These are phyloP conservation scores for Arabidopsis suecica DNA, from an alignment of 345 rosid species.

Conservation along the genomic window DNA sequence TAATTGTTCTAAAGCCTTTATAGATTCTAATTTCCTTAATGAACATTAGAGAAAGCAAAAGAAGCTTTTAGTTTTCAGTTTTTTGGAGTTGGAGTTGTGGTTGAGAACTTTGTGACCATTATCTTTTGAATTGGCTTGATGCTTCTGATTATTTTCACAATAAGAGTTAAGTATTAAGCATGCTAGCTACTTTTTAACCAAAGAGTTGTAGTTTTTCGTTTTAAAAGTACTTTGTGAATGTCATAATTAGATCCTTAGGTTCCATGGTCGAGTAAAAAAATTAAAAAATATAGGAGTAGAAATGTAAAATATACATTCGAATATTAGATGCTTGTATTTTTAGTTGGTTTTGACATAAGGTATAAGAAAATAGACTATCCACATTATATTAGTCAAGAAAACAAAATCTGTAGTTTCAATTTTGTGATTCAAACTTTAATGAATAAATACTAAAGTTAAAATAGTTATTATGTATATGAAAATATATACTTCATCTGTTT, in stretches of 20 bases:
- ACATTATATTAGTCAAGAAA: too few relatives aligned
- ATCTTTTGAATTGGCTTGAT: not conserved
- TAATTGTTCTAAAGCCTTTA: too few relatives aligned
- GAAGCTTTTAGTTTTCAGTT: too few relatives aligned
- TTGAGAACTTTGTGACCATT: not conserved
- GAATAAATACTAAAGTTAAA: not conserved
- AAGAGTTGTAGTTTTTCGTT: not conserved
- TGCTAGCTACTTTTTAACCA: not conserved
- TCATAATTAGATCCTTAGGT: not conserved
- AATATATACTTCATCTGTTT: too few relatives aligned
- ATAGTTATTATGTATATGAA: not conserved
- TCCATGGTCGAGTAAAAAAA: not conserved
- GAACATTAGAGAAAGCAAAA: too few relatives aligned
- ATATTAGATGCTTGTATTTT: too few relatives aligned
- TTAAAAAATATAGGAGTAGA: not conserved
- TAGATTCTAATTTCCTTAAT: too few relatives aligned
- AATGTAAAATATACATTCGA: not conserved
- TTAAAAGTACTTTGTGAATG: not conserved
- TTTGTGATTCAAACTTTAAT: not conserved
- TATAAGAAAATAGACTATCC: too few relatives aligned
- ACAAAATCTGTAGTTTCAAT: too few relatives aligned
- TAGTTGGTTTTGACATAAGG: too few relatives aligned
- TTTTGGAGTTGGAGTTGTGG: not conserved
- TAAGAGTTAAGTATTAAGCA: slow-evolving; percentile 3
- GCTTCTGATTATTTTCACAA: slow-evolving; percentile 15